These are phyloP conservation scores for Capronia epimyces DNA, from an alignment of 2,329 filamentous ascomycete genomes.

Conservation along the genomic window DNA sequence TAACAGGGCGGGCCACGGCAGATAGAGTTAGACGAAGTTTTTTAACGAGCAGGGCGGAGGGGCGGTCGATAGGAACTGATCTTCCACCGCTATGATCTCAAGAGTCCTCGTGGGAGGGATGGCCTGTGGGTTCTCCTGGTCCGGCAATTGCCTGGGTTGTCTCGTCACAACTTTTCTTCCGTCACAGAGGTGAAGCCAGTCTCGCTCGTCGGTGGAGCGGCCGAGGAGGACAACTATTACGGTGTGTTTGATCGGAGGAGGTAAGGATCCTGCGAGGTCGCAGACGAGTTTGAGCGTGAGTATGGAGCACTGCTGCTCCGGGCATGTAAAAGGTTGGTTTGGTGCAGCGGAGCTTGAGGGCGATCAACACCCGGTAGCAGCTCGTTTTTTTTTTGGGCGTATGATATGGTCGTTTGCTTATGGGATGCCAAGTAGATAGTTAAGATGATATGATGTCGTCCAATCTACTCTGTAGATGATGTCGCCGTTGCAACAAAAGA, in stretches of 20 bases:
- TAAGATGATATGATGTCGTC: not conserved
- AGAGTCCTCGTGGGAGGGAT: constrained; percentile 7
- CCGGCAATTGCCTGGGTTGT: not conserved
- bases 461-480: not conserved
- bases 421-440: not conserved
- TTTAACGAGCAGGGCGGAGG: constrained; percentile 18
- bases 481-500: not conserved
- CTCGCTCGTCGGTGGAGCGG: not conserved
- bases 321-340: not conserved
- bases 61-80: constrained; percentile 14
- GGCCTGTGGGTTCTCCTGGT: not conserved
- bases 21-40: constrained; percentile 18
- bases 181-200: not conserved
- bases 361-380: not conserved
- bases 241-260: not conserved
- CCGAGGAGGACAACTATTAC: not conserved
- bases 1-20: constrained; percentile 13
- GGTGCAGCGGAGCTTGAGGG: not conserved
- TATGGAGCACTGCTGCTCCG: not conserved
- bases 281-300: not conserved
- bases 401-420: not conserved
- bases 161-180: not conserved
- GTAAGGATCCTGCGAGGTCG: not conserved
- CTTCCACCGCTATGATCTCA: constrained; percentile 18
- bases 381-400: not conserved